These are phyloP conservation scores for Penicillium goetzii DNA, from an alignment of 495 filamentous ascomycete species.

Conservation along the genomic window DNA sequence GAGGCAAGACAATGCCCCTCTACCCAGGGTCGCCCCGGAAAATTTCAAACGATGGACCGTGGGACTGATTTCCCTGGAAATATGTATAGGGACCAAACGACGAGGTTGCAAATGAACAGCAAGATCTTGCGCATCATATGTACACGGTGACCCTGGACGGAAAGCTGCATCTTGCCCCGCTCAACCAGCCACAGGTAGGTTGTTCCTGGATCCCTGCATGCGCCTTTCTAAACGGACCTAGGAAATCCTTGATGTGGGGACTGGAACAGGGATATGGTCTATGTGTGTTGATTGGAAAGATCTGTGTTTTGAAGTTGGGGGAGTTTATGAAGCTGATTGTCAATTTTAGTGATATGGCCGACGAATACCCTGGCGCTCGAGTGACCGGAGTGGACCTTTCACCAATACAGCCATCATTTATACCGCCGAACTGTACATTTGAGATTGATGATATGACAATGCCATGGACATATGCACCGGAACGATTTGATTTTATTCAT, in stretches of 20 bases:
- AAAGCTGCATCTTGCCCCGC: slow-evolving; percentile 51
- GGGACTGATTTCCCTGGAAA: not conserved
- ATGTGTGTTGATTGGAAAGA: slow-evolving; percentile 1
- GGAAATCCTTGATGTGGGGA: slow-evolving; percentile 57
- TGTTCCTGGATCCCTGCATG: not conserved
- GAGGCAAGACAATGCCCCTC: not conserved
- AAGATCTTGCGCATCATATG: slow-evolving; percentile 40
- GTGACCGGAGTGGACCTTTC: slow-evolving; percentile 52
- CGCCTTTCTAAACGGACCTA: slow-evolving; percentile 13
- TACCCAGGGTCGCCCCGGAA: not conserved
- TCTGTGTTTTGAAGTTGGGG: too few relatives aligned
- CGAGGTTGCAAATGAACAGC: slow-evolving; percentile 33
- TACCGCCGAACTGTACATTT: slow-evolving; percentile 57
- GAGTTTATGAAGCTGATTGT: not conserved
- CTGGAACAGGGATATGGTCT: slow-evolving; percentile 54
- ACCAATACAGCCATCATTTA: slow-evolving; percentile 47
- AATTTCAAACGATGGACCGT: not conserved
- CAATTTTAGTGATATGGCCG: slow-evolving; percentile 47
- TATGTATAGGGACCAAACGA: slow-evolving; percentile 33
- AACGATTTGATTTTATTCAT: slow-evolving; percentile 70
- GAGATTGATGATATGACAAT: slow-evolving; percentile 59
- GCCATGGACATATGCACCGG: slow-evolving; percentile 56
- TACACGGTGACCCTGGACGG: slow-evolving; percentile 47
- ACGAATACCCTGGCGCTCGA: slow-evolving; percentile 51
- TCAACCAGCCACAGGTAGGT: slow-evolving; percentile 43